phyloP scores from a whole-genome alignment of 257 asterid species.

The Nicotiana tabacum region DNA sequence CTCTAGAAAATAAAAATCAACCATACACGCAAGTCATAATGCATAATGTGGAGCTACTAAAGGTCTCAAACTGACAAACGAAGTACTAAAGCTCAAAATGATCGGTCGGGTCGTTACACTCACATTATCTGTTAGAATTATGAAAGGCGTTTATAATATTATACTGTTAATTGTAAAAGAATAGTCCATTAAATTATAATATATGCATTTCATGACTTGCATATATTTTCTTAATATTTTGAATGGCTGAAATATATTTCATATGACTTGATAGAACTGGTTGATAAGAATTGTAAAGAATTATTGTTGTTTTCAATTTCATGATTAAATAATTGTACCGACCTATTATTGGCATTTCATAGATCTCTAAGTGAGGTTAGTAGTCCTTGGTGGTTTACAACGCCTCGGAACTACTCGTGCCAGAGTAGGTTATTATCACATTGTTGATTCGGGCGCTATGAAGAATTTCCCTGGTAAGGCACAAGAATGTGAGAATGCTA shows the following conservation, averaged over 20 bases:
- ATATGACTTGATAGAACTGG: not conserved
- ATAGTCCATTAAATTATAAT: too few species aligned
- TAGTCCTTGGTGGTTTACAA: not conserved
- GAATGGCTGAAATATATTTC: not conserved
- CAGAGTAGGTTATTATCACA: not conserved
- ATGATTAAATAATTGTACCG: not conserved
- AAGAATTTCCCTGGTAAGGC: not conserved
- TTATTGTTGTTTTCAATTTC: not conserved
- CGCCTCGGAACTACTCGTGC: not conserved
- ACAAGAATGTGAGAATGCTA: not conserved
- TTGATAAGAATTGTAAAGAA: not conserved
- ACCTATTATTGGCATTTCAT: not conserved
- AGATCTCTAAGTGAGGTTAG: not conserved
- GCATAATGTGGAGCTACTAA: too few species aligned
- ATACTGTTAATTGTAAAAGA: not conserved
- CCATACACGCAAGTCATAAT: too few species aligned
- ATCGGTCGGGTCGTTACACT: not conserved
- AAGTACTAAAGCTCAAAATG: too few species aligned
- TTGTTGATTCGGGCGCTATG: not conserved
- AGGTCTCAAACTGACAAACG: too few species aligned
- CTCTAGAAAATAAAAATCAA: too few species aligned
- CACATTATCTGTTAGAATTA: not conserved
- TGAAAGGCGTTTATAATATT: not conserved
- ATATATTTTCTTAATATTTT: not conserved
- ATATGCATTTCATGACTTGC: not conserved